Evolutionary conservation across 208 protist genomes (phyloP).

Genomic region (Vickermania ingenoplastis): DNA sequence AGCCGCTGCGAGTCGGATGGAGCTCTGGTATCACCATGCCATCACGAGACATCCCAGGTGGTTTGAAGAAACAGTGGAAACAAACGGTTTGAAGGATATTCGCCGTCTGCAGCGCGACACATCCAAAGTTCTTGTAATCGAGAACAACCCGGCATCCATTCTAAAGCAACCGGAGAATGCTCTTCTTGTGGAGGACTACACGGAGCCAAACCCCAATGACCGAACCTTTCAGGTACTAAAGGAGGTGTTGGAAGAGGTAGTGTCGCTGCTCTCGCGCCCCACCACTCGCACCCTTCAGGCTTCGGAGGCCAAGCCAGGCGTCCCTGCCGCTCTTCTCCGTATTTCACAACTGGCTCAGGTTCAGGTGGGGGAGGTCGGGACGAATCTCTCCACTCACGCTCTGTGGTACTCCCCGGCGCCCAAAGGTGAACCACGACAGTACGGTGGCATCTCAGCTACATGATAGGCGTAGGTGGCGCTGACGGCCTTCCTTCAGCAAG

Average conservation of each 20-base stretch:
- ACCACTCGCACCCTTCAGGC: no score
- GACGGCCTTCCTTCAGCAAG: no score
- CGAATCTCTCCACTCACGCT: no score
- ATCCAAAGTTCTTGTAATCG: conserved; percentile 50
- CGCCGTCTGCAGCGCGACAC: conserved; percentile 34
- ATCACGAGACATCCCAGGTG: conserved; percentile 69
- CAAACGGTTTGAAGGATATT: conserved; percentile 55
- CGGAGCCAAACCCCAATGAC: conserved; percentile 30
- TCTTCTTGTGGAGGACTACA: conserved; percentile 74
- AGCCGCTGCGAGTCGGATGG: conserved; percentile 21
- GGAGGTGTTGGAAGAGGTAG: conserved; percentile 35
- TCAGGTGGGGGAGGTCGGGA: no score
- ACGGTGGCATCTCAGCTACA: no score
- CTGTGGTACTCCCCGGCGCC: no score
- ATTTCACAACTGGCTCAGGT: no score
- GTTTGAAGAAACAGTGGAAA: conserved; percentile 19
- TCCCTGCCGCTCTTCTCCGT: no score
- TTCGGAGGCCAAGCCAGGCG: no score
- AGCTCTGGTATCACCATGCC: conserved; percentile 68
- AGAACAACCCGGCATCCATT: conserved; percentile 74
- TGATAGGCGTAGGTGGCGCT: no score
- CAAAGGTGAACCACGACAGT: no score
- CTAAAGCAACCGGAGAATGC: conserved; percentile 30
- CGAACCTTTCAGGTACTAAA: conserved; percentile 32
- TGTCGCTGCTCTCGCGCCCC: conserved; percentile 11